Conservation (phyloP, 139 green algal species). For the Pedinophyceae sp. region DNA sequence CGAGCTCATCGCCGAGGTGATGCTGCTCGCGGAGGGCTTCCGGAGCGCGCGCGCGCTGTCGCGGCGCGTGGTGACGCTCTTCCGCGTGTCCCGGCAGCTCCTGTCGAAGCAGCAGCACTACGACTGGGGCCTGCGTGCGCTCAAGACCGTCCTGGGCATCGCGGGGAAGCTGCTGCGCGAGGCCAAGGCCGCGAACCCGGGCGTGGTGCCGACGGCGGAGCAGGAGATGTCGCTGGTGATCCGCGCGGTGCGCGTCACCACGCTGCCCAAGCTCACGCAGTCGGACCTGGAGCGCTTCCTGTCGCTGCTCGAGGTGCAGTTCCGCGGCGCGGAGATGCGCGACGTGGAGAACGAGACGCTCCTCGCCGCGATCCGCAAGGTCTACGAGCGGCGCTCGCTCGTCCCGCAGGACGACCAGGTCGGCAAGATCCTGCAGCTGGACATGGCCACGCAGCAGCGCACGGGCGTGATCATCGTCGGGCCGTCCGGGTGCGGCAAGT, state of each 20-base stretch:
- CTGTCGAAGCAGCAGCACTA: conserved; percentile 60
- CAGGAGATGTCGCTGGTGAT: conserved; percentile 44
- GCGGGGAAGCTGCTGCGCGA: conserved; percentile 38
- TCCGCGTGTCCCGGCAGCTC: conserved; percentile 40
- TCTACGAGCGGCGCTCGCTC: background rate
- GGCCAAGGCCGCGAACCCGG: background rate
- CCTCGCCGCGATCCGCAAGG: background rate
- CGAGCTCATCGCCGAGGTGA: conserved; percentile 59
- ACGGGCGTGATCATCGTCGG: conserved; percentile 76
- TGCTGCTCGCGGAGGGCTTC: conserved; percentile 58
- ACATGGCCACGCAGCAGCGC: conserved; percentile 54
- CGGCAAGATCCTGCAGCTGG: conserved; percentile 51
- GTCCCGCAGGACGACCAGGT: conserved; percentile 15
- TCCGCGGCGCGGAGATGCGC: conserved; percentile 14
- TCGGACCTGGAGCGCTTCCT: conserved; percentile 32
- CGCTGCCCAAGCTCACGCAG: conserved; percentile 55
- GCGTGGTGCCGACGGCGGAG: background rate
- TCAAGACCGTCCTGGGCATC: conserved; percentile 38
- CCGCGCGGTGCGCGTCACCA: conserved; percentile 44
- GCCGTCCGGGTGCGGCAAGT: conserved; percentile 56
- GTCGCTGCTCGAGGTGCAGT: conserved; percentile 24
- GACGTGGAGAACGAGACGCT: conserved; percentile 4
- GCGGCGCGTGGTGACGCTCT: conserved; percentile 43
- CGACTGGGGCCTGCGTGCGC: conserved; percentile 54
- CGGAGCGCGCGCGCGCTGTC: conserved; percentile 24